Percentiles rank a stretch among this genome's conserved stretches.
Evolutionary conservation across 2,329 filamentous ascomycete species (phyloP).

Genomic region (Aspergillus hortae): DNA sequence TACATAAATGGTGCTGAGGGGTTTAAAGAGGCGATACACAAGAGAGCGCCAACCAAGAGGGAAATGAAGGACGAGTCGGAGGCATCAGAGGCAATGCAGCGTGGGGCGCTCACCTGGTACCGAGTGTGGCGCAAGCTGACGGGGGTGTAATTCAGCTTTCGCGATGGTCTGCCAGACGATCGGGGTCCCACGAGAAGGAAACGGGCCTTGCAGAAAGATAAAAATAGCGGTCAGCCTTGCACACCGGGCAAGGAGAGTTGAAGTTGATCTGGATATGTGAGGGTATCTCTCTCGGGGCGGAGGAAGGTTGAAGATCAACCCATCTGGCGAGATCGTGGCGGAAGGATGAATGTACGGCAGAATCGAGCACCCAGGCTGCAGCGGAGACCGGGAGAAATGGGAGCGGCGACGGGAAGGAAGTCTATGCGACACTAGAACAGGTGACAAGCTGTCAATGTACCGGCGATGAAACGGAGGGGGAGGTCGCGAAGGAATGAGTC

Average conservation of each 20-base stretch:
- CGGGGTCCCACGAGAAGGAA: conserved; percentile 8
- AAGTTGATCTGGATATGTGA: no score
- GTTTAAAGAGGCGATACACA: neutral
- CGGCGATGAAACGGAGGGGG: conserved; percentile 4
- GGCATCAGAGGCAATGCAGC: conserved; percentile 21
- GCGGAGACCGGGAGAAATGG: conserved; percentile 7
- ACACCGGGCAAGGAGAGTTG: conserved; percentile 9
- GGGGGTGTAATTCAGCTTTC: conserved; percentile 33
- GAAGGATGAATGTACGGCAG: conserved; percentile 7
- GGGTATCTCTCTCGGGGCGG: conserved; percentile 7
- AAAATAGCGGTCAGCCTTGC: conserved; percentile 26
- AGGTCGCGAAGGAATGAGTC: neutral
- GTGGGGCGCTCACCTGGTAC: conserved; percentile 37
- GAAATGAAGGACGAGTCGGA: conserved; percentile 4
- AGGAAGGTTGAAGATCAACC: conserved; percentile 12
- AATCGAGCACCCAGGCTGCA: conserved; percentile 16
- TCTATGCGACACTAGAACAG: conserved; percentile 10
- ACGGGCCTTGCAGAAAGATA: conserved; percentile 18
- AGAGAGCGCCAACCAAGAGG: neutral
- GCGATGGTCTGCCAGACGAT: conserved; percentile 18
- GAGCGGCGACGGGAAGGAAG: conserved; percentile 3
- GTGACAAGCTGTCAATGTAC: conserved; percentile 11
- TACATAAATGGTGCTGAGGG: neutral
- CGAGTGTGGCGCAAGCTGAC: conserved; percentile 47
- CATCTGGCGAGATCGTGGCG: conserved; percentile 18